phyloP scores from a whole-genome alignment of 2,329 filamentous ascomycete genomes.

The Massarina eburnea region DNA sequence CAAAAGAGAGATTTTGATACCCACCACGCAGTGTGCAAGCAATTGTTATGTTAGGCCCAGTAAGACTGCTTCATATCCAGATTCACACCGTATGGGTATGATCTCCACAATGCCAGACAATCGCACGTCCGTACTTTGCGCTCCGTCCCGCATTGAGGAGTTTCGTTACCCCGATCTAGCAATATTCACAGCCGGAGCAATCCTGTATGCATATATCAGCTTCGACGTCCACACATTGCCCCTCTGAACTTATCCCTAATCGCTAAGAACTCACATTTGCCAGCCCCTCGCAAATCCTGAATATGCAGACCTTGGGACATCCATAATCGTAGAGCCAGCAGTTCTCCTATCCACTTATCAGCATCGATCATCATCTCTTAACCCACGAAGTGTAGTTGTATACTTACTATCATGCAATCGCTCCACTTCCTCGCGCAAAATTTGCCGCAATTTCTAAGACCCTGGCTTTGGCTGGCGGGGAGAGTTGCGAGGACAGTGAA shows the following conservation, averaged over 20 bases:
- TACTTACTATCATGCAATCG: background rate
- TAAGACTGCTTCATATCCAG: too few species aligned
- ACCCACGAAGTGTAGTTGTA: background rate
- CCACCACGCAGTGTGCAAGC: too few species aligned
- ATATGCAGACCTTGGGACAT: conserved; percentile 1
- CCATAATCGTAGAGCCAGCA: background rate
- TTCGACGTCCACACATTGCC: too few species aligned
- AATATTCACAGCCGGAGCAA: background rate
- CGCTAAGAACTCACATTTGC: background rate
- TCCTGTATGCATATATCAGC: background rate
- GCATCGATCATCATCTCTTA: background rate
- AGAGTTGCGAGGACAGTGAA: background rate
- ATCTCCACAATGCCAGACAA: too few species aligned
- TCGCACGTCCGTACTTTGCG: too few species aligned
- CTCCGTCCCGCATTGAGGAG: too few species aligned
- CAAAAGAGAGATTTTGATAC: too few species aligned
- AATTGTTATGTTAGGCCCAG: too few species aligned
- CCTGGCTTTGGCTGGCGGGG: background rate
- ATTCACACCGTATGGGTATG: too few species aligned
- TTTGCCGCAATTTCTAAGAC: background rate
- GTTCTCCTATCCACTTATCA: background rate
- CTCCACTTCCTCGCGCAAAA: background rate
- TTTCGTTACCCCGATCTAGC: too few species aligned
- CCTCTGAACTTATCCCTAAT: background rate
- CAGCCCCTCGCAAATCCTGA: background rate